Evolutionary conservation across 257 asterid genomes (phyloP).

Genomic region (Solanum corneliomulleri): DNA sequence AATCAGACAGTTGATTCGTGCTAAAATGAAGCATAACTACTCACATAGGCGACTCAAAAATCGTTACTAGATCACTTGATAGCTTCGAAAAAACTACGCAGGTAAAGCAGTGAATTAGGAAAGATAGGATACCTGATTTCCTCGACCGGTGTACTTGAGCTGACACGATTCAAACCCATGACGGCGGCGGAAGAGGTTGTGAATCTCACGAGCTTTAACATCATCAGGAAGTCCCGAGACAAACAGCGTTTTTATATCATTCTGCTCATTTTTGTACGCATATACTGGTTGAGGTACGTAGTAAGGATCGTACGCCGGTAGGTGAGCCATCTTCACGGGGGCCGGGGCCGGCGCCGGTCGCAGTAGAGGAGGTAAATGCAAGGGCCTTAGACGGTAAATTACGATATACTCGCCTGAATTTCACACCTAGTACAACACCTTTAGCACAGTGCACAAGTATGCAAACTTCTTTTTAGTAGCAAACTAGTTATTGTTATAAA

Average conservation of each 20-base stretch:
- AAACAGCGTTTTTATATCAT: constrained; percentile 68
- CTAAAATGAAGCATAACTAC: not conserved
- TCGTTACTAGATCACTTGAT: not conserved
- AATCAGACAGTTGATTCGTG: not conserved
- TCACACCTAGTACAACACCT: not conserved
- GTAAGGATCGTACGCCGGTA: constrained; percentile 61
- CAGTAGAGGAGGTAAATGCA: not conserved
- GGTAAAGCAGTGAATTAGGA: not conserved
- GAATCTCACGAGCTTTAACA: constrained; percentile 97
- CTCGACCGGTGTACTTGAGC: constrained; percentile 96
- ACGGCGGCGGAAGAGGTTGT: constrained; percentile 91
- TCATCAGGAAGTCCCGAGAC: constrained; percentile 97
- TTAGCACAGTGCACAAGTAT: not conserved
- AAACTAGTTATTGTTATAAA: not conserved
- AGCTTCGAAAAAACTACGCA: not conserved
- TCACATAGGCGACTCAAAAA: not conserved
- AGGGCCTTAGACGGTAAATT: not conserved
- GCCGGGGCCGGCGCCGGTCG: not conserved
- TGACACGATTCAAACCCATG: constrained; percentile 85
- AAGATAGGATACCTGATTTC: constrained; percentile 54
- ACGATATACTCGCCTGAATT: not conserved
- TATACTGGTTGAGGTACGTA: constrained; percentile 38
- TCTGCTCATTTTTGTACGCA: constrained; percentile 16
- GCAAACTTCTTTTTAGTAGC: not conserved
- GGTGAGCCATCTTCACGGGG: constrained; percentile 31